These are phyloP conservation scores for Aeminium ludgeri DNA, from an alignment of 495 filamentous ascomycete genomes.

Conservation along the genomic window DNA sequence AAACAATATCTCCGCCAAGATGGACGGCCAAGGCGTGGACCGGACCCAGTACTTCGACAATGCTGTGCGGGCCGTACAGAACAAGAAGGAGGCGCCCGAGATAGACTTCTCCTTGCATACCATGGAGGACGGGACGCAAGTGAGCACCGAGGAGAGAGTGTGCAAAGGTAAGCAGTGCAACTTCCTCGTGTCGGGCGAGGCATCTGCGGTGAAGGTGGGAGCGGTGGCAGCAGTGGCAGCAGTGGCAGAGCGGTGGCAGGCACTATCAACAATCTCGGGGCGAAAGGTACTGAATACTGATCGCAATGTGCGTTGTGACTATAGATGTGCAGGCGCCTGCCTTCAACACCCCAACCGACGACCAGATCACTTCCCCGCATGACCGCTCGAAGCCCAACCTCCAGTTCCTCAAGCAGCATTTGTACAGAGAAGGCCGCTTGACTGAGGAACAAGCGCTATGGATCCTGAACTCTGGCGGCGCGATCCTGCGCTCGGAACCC, in stretches of 20 bases:
- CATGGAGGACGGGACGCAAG: constrained; percentile 91
- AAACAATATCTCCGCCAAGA: background rate
- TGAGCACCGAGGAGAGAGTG: constrained; percentile 86
- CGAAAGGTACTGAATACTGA: too few species aligned
- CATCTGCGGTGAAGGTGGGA: too few species aligned
- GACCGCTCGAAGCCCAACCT: constrained; percentile 81
- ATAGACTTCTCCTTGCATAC: constrained; percentile 96
- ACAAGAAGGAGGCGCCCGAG: constrained; percentile 89
- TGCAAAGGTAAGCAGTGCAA: constrained; percentile 63
- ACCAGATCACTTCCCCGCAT: constrained; percentile 60
- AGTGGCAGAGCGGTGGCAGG: too few species aligned
- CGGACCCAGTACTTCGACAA: constrained; percentile 25
- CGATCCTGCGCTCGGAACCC: constrained; percentile 70
- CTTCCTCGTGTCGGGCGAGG: too few species aligned
- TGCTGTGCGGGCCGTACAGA: constrained; percentile 54
- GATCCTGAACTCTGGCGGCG: constrained; percentile 74
- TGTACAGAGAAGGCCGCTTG: constrained; percentile 90
- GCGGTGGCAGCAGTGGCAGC: too few species aligned
- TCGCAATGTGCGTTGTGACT: too few species aligned
- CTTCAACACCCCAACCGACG: constrained; percentile 71
- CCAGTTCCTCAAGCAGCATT: constrained; percentile 89
- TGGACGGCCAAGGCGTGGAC: constrained; percentile 15
- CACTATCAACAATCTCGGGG: background rate
- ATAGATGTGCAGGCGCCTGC: constrained; percentile 93
- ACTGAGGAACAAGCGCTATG: constrained; percentile 94